Base-by-base conservation (phyloP, 345 rosid species). In the Geranium rotundifolium region DNA sequence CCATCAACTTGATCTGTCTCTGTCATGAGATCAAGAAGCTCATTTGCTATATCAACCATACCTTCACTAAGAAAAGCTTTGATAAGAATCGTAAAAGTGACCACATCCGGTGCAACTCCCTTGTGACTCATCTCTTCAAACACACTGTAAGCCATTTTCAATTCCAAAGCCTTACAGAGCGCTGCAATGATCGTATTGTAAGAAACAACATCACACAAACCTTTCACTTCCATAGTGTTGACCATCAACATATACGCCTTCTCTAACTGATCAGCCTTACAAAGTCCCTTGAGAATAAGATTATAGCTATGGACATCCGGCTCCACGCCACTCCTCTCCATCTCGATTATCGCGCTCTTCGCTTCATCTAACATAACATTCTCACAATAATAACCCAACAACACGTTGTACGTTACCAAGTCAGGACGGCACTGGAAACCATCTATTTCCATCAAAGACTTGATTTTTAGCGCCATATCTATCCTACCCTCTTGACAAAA, bases 301-400 rank as follows among this genome's bases (percentile, higher is more conserved):
- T 90, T 93, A 67, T 90, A 88, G 76, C 95, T 88, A 77, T 81
- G 90, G 29, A 73, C 75, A 75, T 93, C 96, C 57, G 83, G 97
- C 73, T 81, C 71, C 67, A 84, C 74, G 76, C 95, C 95, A 62
- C 64, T 80, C 65, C 81, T 81, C 72, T 81, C 84, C 95, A 93
- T 89, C 72, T 78, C 77, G 10, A 59, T 69, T 75, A 86, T 69
- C 70, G 87, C 75, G 62, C 80, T 78, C 72, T 76, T 81, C 1
- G 86, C 91, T 63, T 83, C 85, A 54, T 76, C 87, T 80, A 88
- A 63, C 92, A 77, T 73, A 49, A 73, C 69, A 73, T 72, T 69
- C 46, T 88, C 76, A 59, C 92, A 88, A 67, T 71, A 88, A 69
- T 83, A 86, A 77, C 81, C 86, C 81, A 93, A 80, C 65, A 88